Evolutionary conservation across 2,329 filamentous ascomycete genomes (phyloP).

Genomic region (Diaporthe longicolla): DNA sequence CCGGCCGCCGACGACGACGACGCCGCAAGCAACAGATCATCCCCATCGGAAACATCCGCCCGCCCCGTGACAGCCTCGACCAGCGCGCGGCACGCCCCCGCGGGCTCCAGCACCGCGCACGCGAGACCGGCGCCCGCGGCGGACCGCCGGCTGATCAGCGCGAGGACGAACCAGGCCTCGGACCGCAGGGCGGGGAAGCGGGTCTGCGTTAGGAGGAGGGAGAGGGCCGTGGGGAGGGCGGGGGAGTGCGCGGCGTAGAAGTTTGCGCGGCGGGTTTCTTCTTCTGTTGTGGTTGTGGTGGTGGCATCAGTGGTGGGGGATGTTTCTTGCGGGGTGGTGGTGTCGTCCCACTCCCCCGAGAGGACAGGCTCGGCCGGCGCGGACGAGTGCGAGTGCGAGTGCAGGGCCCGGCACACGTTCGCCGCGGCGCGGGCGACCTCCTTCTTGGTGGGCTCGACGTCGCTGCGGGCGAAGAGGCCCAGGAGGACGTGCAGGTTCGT

Average conservation of each 20-base stretch:
- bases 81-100: conserved; percentile 60
- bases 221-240: conserved; percentile 58
- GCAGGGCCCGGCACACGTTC: conserved; percentile 68
- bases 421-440: conserved; percentile 70
- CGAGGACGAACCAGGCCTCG: conserved; percentile 74
- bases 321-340: neutral
- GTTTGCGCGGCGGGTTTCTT: conserved; percentile 44
- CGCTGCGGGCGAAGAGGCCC: conserved; percentile 58
- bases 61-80: conserved; percentile 65
- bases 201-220: conserved; percentile 67
- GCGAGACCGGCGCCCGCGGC: conserved; percentile 64
- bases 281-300: conserved; percentile 7
- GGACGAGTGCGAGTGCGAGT: no score
- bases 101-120: conserved; percentile 57
- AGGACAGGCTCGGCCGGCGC: conserved; percentile 50
- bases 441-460: conserved; percentile 69
- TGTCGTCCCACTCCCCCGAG: conserved; percentile 50
- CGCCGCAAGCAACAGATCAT: conserved; percentile 41
- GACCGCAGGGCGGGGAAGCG: conserved; percentile 73
- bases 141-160: conserved; percentile 68
- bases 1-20: conserved; percentile 10
- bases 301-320: neutral
- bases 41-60: conserved; percentile 47
- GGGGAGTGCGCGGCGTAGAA: conserved; percentile 63
- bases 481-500: conserved; percentile 57